Conservation (phyloP, 768 basidiomycete genomes). For the Gymnopilus dilepis region DNA sequence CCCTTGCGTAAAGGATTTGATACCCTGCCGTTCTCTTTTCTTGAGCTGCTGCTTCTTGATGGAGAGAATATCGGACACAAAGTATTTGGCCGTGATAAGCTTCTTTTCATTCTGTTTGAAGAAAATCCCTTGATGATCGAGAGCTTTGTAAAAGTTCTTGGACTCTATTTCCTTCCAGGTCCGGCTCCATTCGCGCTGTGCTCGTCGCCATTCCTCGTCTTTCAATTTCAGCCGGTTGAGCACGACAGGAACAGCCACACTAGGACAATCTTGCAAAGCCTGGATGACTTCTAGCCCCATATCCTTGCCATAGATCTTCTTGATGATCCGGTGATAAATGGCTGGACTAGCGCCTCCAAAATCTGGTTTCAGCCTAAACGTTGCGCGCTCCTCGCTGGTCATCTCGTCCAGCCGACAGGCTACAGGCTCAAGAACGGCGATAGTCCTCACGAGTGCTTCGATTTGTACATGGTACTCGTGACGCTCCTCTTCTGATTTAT, state of each 20-base stretch:
- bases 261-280: slow-evolving; percentile 91
- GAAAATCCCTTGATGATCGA: slow-evolving; percentile 93
- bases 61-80: slow-evolving; percentile 79
- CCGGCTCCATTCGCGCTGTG: slow-evolving; percentile 93
- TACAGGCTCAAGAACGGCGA: slow-evolving; percentile 89
- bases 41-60: slow-evolving; percentile 64
- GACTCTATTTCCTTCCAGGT: slow-evolving; percentile 97
- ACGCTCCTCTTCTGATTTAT: slow-evolving; percentile 97
- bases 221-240: slow-evolving; percentile 88
- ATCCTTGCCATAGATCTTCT: slow-evolving; percentile 91
- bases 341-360: slow-evolving; percentile 88
- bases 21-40: slow-evolving; percentile 39
- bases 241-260: slow-evolving; percentile 90
- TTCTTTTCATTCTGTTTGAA: slow-evolving; percentile 98
- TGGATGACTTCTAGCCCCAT: slow-evolving; percentile 76
- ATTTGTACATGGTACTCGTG: slow-evolving; percentile 98
- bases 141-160: slow-evolving; percentile 97
- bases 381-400: slow-evolving; percentile 82
- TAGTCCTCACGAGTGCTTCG: slow-evolving; percentile 88
- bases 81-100: slow-evolving; percentile 81
- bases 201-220: slow-evolving; percentile 96
- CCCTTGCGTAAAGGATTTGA: slow-evolving; percentile 47
- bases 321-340: slow-evolving; percentile 91
- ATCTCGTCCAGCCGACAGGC: slow-evolving; percentile 85
- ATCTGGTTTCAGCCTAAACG: slow-evolving; percentile 83